phyloP scores from a whole-genome alignment of 139 green algal genomes.

The Picochlorum costavermella region DNA sequence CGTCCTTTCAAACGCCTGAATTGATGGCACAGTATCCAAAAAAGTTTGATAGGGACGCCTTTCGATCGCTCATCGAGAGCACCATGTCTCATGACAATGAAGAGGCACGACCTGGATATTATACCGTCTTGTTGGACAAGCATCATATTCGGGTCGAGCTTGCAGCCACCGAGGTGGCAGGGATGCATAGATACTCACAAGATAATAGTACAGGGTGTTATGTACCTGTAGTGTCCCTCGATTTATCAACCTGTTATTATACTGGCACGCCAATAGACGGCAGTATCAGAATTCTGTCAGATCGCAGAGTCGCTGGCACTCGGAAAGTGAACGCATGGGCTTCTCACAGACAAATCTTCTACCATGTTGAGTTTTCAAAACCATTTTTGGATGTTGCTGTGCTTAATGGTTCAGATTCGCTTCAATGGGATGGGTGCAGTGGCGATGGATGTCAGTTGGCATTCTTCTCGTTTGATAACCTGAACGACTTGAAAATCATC shows the following conservation, averaged over 20 bases:
- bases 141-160: conserved; percentile 1
- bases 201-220: too few relatives aligned
- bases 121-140: not conserved
- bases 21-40: too few relatives aligned
- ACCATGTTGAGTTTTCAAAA: conserved; percentile 2
- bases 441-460: not conserved
- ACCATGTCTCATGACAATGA: conserved; percentile 6
- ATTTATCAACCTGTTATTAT: not conserved
- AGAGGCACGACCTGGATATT: not conserved
- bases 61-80: not conserved
- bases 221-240: not conserved
- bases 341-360: conserved; percentile 2
- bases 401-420: not conserved
- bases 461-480: conserved; percentile 6
- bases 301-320: not conserved
- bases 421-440: not conserved
- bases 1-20: too few relatives aligned
- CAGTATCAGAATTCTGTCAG: not conserved
- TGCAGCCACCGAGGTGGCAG: conserved; percentile 2
- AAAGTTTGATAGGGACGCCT: not conserved
- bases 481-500: not conserved
- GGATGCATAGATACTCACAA: conserved; percentile 1
- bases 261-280: not conserved
- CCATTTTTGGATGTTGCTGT: not conserved
- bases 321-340: conserved; percentile 7